Conservation (phyloP, 2,329 filamentous ascomycete genomes). For the Trichoderma sp. region DNA sequence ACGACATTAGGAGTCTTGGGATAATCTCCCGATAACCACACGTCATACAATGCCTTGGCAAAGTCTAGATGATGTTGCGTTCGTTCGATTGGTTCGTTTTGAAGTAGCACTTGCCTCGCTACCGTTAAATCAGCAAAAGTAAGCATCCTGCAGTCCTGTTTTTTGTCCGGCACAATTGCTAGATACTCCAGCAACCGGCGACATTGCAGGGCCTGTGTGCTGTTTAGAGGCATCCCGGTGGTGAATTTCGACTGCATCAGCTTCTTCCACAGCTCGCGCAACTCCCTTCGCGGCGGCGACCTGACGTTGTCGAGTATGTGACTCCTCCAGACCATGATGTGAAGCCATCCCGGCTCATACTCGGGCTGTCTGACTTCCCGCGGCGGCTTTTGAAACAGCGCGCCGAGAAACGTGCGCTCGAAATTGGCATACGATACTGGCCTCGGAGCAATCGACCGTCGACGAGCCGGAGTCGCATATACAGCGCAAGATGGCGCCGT, state of each 20-base stretch:
- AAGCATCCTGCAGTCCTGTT: constrained; percentile 32
- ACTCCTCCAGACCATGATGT: constrained; percentile 65
- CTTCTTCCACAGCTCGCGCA: constrained; percentile 61
- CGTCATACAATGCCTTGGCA: constrained; percentile 42
- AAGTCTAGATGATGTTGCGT: constrained; percentile 47
- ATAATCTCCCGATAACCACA: constrained; percentile 24
- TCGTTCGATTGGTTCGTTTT: constrained; percentile 41
- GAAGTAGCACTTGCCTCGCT: constrained; percentile 44
- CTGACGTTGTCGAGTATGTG: constrained; percentile 61
- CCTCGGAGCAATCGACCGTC: constrained; percentile 25
- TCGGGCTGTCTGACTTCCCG: constrained; percentile 59
- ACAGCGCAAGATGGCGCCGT: constrained; percentile 35
- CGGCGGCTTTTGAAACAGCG: constrained; percentile 58
- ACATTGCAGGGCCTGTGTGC: constrained; percentile 60
- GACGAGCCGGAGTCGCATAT: constrained; percentile 30
- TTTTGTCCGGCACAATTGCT: constrained; percentile 24
- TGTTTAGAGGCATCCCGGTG: constrained; percentile 52
- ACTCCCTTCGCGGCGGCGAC: constrained; percentile 58
- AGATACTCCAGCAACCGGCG: constrained; percentile 60
- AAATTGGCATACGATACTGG: constrained; percentile 25
- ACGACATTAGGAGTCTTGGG: constrained; percentile 22
- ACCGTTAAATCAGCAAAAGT: constrained; percentile 42
- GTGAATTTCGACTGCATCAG: constrained; percentile 59
- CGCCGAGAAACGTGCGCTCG: constrained; percentile 53
- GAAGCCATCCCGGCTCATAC: constrained; percentile 67